Percentiles rank a stretch among this genome's conserved stretches.
phyloP scores from a whole-genome alignment of 345 rosid genomes.

The Camelina neglecta region DNA sequence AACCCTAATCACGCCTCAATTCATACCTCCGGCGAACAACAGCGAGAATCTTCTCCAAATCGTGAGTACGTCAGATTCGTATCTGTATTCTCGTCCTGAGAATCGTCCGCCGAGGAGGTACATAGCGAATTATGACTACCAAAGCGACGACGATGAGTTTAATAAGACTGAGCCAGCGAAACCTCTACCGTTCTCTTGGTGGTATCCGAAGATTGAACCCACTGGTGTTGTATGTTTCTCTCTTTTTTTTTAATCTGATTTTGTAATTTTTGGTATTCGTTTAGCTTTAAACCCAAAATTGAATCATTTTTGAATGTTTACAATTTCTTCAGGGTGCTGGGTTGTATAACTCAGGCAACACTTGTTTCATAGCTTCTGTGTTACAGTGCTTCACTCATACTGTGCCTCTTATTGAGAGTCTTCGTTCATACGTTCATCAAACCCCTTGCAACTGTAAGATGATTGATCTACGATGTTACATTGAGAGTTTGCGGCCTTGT shows the following conservation, averaged over 20 bases:
- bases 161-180: not conserved
- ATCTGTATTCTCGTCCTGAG: not conserved
- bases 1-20: not conserved
- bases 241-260: not conserved
- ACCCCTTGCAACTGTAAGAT: constrained; percentile 57
- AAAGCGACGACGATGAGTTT: not conserved
- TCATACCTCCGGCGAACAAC: not conserved
- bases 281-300: not conserved
- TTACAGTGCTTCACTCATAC: constrained; percentile 92
- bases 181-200: constrained; percentile 7
- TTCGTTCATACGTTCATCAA: constrained; percentile 50
- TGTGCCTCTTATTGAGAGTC: constrained; percentile 68
- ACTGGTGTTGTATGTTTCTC: constrained; percentile 49
- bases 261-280: not conserved
- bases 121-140: not conserved
- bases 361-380: constrained; percentile 86
- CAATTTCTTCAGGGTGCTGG: constrained; percentile 77
- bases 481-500: not conserved
- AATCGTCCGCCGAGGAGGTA: not conserved
- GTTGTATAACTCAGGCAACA: constrained; percentile 74
- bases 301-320: not conserved
- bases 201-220: constrained; percentile 7
- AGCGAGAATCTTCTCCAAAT: not conserved
- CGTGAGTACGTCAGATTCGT: not conserved
- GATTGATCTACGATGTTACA: not conserved